phyloP scores from a whole-genome alignment of 306 rosid genomes.

The Psophocarpus tetragonolobus region DNA sequence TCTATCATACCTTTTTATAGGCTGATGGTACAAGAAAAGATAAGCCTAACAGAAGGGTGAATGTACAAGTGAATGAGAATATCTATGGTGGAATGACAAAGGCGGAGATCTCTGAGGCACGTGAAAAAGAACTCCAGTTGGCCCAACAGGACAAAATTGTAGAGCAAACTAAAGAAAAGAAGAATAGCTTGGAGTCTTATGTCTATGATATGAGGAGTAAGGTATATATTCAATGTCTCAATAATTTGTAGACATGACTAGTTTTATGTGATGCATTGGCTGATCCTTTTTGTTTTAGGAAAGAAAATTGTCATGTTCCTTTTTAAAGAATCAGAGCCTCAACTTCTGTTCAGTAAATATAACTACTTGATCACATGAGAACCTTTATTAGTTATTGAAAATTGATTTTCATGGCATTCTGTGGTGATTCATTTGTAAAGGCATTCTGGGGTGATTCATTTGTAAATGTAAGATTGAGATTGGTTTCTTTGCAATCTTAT shows the following conservation, averaged over 20 bases:
- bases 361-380: neutral
- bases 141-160: conserved; percentile 73
- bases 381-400: conserved; percentile 9
- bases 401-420: conserved; percentile 13
- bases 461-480: neutral
- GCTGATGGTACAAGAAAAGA: conserved; percentile 49
- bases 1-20: conserved; percentile 48
- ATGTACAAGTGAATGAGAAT: conserved; percentile 64
- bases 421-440: neutral
- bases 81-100: conserved; percentile 76
- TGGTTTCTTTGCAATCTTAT: conserved; percentile 2
- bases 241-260: conserved; percentile 1
- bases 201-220: conserved; percentile 94
- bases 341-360: neutral
- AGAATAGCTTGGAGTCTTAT: conserved; percentile 89
- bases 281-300: neutral
- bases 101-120: conserved; percentile 77
- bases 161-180: conserved; percentile 88
- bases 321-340: neutral
- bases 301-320: neutral
- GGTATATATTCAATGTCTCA: conserved; percentile 52
- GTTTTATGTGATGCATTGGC: conserved; percentile 23
- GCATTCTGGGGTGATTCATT: neutral
- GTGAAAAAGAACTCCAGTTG: conserved; percentile 67
- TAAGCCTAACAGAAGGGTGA: conserved; percentile 57